Base-by-base conservation (phyloP, 306 rosid species). In the Malus fusca region DNA sequence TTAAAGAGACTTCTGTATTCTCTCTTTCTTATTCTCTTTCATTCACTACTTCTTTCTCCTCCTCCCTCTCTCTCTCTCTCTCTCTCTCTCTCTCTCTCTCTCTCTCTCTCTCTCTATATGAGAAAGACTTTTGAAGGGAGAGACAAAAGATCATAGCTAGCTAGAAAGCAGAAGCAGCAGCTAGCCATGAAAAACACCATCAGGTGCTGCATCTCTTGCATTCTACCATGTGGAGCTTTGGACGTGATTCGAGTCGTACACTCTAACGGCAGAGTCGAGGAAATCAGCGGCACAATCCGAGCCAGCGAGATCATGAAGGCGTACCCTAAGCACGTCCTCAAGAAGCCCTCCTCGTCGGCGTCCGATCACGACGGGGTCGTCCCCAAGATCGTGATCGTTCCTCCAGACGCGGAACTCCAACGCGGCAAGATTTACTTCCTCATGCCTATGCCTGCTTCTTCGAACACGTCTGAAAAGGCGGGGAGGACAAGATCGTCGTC, bases 361-460 rank as follows among this genome's bases (percentile, higher is more conserved):
- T 19, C 85, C 58, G 85, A 87, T 74, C 77, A 74, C 23, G 78
- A 82, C 52, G 88, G 82, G 22, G 83, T 87, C 67, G 89, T 86
- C 35, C 94, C 97, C 4, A 90, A 82, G 84, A 92, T 95, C 79
- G 92, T 89, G 1, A 81, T 95, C n/a, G 92, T 95, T 43, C 96
- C 96, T 0, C 98, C 98, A 3, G 98, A 95, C 14, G 97, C 98
- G 0, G 87, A 88, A 35, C 98, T 95, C 60, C 91, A 89, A 31
- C 96, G 97, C 0, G 98, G 98, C 19, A 95, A 92, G 90, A 95
- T 95, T 87, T 95, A 95, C 96, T 95, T 95, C 82, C 98, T 95
- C 72, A 95, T 90, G 89, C 98, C 97, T 0, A 74, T 84, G 15
- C 94, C 96, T 5, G 48, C 48, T 13, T 21, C 42, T 63, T 70